A percentile compares a stretch with the other conserved stretches of the same genome.
phyloP scores from a whole-genome alignment of 441 rosid genomes.

The Populus hybrid region DNA sequence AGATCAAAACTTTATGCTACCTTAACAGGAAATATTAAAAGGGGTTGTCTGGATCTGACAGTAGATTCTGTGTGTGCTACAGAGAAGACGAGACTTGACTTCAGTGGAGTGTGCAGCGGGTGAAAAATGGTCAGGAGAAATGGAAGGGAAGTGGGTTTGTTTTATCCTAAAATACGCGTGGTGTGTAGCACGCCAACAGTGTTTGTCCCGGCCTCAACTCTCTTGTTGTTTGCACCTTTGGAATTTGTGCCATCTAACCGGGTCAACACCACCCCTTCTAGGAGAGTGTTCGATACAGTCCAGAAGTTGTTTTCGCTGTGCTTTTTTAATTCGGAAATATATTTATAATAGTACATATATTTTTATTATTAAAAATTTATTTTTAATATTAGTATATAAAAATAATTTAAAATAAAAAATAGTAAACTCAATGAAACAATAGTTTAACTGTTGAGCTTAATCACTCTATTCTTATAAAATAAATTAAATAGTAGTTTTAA shows the following conservation, averaged over 20 bases:
- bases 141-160: not conserved
- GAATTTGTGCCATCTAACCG: not conserved
- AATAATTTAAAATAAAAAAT: no score
- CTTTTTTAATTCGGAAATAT: no score
- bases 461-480: not conserved
- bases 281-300: no score
- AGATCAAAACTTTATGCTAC: not conserved
- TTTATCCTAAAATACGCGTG: slow-evolving; percentile 5
- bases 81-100: not conserved
- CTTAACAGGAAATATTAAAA: not conserved
- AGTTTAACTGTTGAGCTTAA: no score
- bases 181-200: slow-evolving; percentile 14
- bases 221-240: not conserved
- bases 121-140: not conserved
- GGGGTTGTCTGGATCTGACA: not conserved
- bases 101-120: not conserved
- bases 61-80: no score
- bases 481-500: no score
- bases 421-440: no score
- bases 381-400: no score
- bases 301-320: no score
- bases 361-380: no score
- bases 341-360: no score
- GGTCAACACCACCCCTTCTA: no score
- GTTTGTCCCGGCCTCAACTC: not conserved